These are phyloP conservation scores for Asclepias syriaca DNA, from an alignment of 257 asterid species.

Conservation along the genomic window DNA sequence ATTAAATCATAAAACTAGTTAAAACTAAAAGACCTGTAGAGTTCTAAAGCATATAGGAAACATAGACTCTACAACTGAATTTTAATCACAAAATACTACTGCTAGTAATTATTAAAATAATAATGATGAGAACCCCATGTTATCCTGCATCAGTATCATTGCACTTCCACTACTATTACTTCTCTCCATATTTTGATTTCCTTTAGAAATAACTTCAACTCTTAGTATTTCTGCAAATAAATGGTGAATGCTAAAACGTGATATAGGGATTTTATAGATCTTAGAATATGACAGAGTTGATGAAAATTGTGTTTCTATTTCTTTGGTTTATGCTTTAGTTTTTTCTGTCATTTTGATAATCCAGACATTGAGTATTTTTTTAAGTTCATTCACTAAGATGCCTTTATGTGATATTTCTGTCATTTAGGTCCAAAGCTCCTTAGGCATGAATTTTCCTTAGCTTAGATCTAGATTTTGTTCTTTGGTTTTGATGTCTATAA, in stretches of 20 bases:
- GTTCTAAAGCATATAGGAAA: no score
- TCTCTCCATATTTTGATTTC: neutral
- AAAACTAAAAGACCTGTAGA: no score
- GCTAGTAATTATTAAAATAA: no score
- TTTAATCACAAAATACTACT: no score
- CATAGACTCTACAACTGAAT: no score
- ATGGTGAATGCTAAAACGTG: neutral
- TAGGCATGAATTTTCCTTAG: neutral
- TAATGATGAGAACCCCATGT: no score
- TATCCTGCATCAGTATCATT: neutral
- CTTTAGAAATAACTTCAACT: neutral
- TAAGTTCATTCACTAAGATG: neutral
- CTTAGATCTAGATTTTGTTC: neutral
- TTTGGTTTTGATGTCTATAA: neutral
- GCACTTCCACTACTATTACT: neutral
- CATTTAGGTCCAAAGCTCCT: neutral
- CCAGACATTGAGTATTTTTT: neutral
- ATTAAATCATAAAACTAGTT: no score
- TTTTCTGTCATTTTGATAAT: neutral
- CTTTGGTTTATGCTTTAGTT: neutral
- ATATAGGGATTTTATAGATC: neutral
- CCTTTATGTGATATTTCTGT: neutral
- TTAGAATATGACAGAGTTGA: neutral
- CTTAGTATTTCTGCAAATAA: neutral
- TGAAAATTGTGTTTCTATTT: neutral